Base-by-base conservation (phyloP, 768 basidiomycete species). In the Phanerochaete carnosa region DNA sequence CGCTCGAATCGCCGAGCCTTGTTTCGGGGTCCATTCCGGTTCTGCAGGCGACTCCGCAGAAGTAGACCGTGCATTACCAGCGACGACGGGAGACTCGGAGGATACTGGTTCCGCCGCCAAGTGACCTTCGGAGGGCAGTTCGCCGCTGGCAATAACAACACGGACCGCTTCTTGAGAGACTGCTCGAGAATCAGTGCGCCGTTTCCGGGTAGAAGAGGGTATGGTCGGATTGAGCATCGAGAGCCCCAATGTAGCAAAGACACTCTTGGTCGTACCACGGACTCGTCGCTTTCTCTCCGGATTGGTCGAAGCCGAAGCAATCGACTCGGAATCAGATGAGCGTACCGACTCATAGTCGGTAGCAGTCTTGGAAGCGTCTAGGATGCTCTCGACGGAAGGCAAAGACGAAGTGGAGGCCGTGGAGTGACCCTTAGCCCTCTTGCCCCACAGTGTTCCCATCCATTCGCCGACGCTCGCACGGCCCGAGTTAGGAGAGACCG, bases 381-480 rank as follows among this genome's bases (percentile, higher is more conserved):
- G 57, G 28, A 45, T 50, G 5, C 35, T 57, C 8, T 28, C 30
- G 22, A 65, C 61, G 28, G 49, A 58, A 15, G 29, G 29, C 30
- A 32, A 22, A n/a, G 51, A 26, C 5, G 62, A 56, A n/a, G 39
- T 30, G 13, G 59, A 53, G n/a, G 70, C 19, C 51, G 66, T 58
- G 25, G 71, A 68, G n/a, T 66, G 61, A n/a, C 52, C 25, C 46
- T 43, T 53, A 19, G 64, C 62, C 59, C 70, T 76, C 69, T 86
- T 86, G 19, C 75, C 77, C 80, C 89, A 87, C 86, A 84, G 89
- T 0, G 82, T 84, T 0, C 90, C 89, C 80, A 92, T 83, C 90
- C 90, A 92, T 51, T 88, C 86, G 22, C 87, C 84, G 50, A 90
- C 66, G 2, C 70, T 71, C 9, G 74, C 66, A 57, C 66, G 72